Evolutionary conservation across 2,329 filamentous ascomycete genomes (phyloP), one percentile per base, ranked within the genome.

Genomic region (Aspergillus ruber): DNA sequence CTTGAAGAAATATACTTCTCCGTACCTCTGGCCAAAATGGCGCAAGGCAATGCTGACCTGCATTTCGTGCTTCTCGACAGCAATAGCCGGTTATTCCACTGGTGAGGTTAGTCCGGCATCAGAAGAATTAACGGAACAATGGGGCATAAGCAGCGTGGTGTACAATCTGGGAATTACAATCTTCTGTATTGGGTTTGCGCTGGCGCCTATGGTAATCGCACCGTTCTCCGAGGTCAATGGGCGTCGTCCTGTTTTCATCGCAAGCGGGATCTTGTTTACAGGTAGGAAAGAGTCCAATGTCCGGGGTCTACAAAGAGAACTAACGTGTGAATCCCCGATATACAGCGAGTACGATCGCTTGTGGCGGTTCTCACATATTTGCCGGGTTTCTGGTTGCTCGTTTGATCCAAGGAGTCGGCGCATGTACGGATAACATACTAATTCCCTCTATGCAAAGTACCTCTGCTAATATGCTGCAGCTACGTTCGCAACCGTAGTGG

Each of bases 221-320:
- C 90, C 90, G 0, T 85, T 95, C 55, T 89, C 85, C 1, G 90
- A 96, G 68, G 85, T 94, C 62, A 89, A 93, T 67, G 90, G 90
- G 3, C 81, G 90, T 2, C 83, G 88, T 46, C 88, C 90, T 0
- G 86, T 95, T 27, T 93, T 95, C 59, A 75, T 90, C 18, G 74
- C 75, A 1, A 84, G 87, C 7, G 89, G 89, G 0, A 61, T 85
- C 12, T 61, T 94, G 1, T 93, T 86, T 58, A 79, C 88, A 4
- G 64, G 69, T 68, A 57, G 46, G 62, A 29, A 29, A 12, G 25
- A 29, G 12, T 5, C 17, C 10, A 20, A 18, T 23, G 9, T 41
- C 25, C 25, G 9, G n/a, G n/a, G n/a, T 36, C 6, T 36, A 3
- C 4, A 12, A 10, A 4, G 13, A 12, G 10, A 12, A 41, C 13